These are phyloP conservation scores for Tolypocladium cylindrosporum DNA, from an alignment of 2,329 filamentous ascomycete genomes.

Conservation along the genomic window DNA sequence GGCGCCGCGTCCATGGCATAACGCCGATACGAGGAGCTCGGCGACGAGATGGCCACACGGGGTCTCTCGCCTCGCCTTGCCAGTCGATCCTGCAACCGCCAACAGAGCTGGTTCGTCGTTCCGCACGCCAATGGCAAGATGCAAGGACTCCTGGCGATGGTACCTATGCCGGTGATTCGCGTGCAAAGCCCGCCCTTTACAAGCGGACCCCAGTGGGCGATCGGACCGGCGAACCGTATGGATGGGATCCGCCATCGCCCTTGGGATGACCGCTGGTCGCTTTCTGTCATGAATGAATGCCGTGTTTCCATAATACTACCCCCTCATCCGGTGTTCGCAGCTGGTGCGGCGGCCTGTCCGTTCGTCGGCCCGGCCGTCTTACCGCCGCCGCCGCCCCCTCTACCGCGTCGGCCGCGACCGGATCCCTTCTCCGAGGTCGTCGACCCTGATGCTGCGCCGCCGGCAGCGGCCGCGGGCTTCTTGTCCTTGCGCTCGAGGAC, in stretches of 20 bases:
- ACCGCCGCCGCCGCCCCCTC: conserved; percentile 7
- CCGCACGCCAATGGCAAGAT: neutral
- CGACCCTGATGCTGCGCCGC: neutral
- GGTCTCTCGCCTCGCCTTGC: neutral
- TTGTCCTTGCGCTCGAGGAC: conserved; percentile 73
- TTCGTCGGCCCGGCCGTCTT: conserved; percentile 6
- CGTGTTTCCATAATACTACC: neutral
- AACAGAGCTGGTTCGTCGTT: neutral
- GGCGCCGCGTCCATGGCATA: neutral
- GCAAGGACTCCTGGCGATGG: neutral
- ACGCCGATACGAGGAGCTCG: neutral
- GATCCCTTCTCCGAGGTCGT: conserved; percentile 9
- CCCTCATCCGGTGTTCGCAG: conserved; percentile 5
- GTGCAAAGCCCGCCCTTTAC: neutral
- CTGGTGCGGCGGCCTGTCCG: neutral
- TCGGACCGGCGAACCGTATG: neutral
- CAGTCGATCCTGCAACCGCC: neutral
- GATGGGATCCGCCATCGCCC: neutral
- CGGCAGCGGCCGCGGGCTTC: conserved; percentile 19
- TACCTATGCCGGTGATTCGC: neutral
- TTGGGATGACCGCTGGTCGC: neutral
- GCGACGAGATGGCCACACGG: neutral
- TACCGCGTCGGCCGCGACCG: conserved; percentile 12
- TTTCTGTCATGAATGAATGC: conserved; percentile 1
- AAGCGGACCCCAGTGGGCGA: neutral